Evolutionary conservation across 139 green algal species (phyloP), one percentile per base, ranked within the genome.

Genomic region (Zygnema circumcarinatum): DNA sequence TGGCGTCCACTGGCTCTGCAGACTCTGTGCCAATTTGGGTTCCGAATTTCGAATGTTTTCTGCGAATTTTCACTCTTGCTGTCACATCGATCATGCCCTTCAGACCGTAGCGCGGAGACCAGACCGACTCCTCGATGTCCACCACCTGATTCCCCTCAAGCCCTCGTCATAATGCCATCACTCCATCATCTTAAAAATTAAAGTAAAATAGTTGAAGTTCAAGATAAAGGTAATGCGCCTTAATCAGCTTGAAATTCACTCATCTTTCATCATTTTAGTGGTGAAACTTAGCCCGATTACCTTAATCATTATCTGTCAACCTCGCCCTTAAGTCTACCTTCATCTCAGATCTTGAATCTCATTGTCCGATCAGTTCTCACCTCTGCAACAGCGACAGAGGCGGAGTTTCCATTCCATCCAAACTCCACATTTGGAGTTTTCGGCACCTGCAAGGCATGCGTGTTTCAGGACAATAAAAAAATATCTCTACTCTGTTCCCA

Each of bases 71-170:
- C 0, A 96, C 76, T 0, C 83, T 2, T 41, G 98, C 85, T 1
- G 93, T 96, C 2, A 94, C 94, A 85, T 99, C 96, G 1, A 99
- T 91, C 83, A 95, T 93, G 25, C 96, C 96, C 88, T 99, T 98
- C 21, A 99, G 85, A 31, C 96, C 96, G 74, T 94, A 98, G 1
- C 79, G 83, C 3, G 96, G 96, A 25, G 95, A 94, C 93, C 95
- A 97, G 0, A 99, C 94, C 74, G 87, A 94, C 89, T 99, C 96
- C 88, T 99, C 96, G 42, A 99, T 98, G 91, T 99, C 96, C 20
- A 94, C 54, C 3, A 99, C 93, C 38, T 95, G 90, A 31, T 69
- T 25, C n/a, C 25, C 73, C 41, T 76, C 29, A 72, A 29, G 29
- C 56, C 29, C 56, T 72, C 29, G 29, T 29, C 56, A 72, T 72